Evolutionary conservation across 768 basidiomycete genomes (phyloP).

Genomic region (Calvatia gigantea): DNA sequence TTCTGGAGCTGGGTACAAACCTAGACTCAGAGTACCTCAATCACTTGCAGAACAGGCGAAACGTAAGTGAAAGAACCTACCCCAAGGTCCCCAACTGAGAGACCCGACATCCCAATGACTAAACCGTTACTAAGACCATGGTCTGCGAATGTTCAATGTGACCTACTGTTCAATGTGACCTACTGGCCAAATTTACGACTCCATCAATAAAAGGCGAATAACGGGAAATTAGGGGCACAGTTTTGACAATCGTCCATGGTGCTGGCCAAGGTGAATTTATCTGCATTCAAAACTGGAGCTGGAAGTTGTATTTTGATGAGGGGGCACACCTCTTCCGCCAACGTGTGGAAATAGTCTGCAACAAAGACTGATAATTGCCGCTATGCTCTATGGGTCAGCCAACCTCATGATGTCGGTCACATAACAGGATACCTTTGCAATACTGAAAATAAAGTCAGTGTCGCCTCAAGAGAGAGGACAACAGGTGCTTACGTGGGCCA

Average conservation of each 20-base stretch:
- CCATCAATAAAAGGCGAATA: conserved; percentile 1
- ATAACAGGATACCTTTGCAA: too few relatives aligned
- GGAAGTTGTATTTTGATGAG: neutral
- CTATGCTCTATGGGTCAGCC: too few relatives aligned
- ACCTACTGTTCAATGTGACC: too few relatives aligned
- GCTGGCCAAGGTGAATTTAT: neutral
- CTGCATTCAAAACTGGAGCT: neutral
- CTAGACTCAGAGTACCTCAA: neutral
- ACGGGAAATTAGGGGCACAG: neutral
- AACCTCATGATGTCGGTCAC: too few relatives aligned
- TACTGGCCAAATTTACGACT: neutral
- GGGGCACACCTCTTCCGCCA: neutral
- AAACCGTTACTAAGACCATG: neutral
- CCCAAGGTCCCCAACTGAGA: neutral
- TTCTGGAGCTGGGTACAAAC: neutral
- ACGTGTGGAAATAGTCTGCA: neutral
- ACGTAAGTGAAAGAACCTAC: too few relatives aligned
- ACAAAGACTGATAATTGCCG: neutral
- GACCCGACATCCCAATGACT: neutral
- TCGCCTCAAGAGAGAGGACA: too few relatives aligned
- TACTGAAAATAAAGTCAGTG: too few relatives aligned
- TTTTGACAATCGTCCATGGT: neutral
- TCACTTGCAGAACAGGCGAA: too few relatives aligned
- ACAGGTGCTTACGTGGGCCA: too few relatives aligned
- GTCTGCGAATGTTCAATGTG: neutral